Evolutionary conservation across 2,329 filamentous ascomycete species (phyloP).

Genomic region (Penicillium brevicompactum): DNA sequence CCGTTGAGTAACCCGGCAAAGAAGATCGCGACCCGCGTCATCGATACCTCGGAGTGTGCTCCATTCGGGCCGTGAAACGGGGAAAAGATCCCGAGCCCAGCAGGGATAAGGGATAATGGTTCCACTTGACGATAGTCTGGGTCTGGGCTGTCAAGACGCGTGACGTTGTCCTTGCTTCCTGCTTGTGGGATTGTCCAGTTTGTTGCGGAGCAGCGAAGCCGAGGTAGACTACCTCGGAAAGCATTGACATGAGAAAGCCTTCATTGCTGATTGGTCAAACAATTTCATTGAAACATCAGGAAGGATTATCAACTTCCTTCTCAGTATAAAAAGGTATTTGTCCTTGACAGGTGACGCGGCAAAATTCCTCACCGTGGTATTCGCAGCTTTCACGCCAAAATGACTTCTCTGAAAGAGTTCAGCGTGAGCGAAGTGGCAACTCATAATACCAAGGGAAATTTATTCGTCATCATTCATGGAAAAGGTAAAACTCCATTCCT

Average conservation of each 20-base stretch:
- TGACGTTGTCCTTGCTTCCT: background rate
- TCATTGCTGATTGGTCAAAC: background rate
- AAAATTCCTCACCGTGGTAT: background rate
- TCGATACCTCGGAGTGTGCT: background rate
- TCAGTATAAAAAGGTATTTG: background rate
- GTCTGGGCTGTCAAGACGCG: background rate
- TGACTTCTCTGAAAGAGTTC: slow-evolving; percentile 15
- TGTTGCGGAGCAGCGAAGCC: background rate
- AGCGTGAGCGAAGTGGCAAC: slow-evolving; percentile 41
- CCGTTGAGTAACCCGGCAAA: background rate
- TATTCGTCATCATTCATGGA: slow-evolving; percentile 59
- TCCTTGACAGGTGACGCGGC: background rate
- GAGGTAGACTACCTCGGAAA: slow-evolving; percentile 9
- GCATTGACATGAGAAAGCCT: background rate
- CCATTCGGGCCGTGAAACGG: background rate
- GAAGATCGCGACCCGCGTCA: background rate
- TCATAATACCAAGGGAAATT: slow-evolving; percentile 51
- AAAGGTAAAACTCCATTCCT: slow-evolving; percentile 44
- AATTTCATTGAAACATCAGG: background rate
- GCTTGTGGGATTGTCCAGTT: background rate
- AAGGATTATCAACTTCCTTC: background rate
- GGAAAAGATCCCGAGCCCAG: background rate
- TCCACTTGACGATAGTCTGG: background rate
- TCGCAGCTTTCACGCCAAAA: background rate
- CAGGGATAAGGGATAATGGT: background rate